These are phyloP conservation scores for Hibiscus syriacus DNA, from an alignment of 345 rosid species.

Conservation along the genomic window DNA sequence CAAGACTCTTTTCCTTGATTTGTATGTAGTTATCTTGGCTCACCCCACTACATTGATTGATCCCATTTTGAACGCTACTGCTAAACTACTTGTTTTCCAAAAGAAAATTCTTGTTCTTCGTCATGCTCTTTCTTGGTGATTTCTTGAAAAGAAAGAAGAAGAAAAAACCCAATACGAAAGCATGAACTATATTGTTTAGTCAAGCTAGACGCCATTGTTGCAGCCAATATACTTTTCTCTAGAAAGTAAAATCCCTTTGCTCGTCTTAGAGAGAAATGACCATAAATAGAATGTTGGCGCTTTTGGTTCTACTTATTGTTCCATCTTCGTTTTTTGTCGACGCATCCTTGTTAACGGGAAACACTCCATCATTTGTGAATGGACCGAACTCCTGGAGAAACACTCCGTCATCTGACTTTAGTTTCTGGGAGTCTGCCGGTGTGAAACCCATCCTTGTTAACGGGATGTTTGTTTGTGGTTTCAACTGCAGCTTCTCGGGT, in stretches of 20 bases:
- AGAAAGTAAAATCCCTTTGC: background rate
- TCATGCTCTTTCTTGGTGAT: background rate
- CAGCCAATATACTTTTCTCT: background rate
- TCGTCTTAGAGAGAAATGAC: background rate
- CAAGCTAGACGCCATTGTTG: background rate
- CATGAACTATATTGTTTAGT: background rate
- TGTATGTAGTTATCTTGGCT: background rate
- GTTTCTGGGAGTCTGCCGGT: background rate
- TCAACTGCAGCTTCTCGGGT: background rate
- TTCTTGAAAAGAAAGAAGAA: background rate
- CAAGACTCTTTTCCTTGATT: no score
- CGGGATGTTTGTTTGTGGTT: background rate
- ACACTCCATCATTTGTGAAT: background rate
- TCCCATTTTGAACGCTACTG: background rate
- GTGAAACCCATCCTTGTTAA: background rate
- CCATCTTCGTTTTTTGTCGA: background rate
- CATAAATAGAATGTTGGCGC: background rate
- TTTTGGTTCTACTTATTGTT: background rate
- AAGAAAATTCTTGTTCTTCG: background rate
- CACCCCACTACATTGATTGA: background rate
- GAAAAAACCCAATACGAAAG: background rate
- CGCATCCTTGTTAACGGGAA: no score
- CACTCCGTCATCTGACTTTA: background rate
- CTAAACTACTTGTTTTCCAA: background rate
- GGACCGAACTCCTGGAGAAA: background rate